phyloP scores from a whole-genome alignment of 768 basidiomycete genomes.

The Hericium erinaceus region DNA sequence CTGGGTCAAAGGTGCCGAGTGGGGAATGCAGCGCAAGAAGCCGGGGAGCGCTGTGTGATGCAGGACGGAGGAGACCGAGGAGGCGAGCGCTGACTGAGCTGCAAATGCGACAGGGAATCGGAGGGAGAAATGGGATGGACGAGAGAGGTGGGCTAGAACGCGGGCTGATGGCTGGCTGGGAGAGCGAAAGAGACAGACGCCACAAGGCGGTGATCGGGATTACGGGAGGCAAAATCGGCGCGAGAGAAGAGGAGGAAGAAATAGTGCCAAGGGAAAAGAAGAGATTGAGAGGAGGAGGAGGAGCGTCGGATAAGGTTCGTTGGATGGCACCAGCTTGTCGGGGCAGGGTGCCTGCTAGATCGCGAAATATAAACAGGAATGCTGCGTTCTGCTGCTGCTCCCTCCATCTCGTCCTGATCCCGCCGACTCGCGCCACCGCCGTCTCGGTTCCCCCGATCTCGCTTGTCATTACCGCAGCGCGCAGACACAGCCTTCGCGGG shows the following conservation, averaged over 20 bases:
- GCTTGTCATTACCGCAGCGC: too few relatives aligned
- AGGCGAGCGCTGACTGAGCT: neutral
- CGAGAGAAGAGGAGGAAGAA: conserved; percentile 29
- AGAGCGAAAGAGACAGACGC: conserved; percentile 11
- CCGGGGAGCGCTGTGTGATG: neutral
- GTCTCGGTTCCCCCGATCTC: too few relatives aligned
- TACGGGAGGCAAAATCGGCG: conserved; percentile 32
- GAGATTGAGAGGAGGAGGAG: conserved; percentile 11
- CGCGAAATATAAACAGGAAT: neutral
- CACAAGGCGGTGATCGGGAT: conserved; percentile 30
- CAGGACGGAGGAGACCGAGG: neutral
- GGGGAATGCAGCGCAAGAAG: neutral
- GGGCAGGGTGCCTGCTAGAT: neutral
- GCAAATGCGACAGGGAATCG: neutral
- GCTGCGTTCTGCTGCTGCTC: conserved; percentile 6
- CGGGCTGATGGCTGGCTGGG: neutral
- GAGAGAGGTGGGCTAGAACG: neutral
- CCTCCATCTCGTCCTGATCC: conserved; percentile 2
- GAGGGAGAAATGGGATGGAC: neutral
- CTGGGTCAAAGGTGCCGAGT: neutral
- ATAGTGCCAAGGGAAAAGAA: conserved; percentile 20
- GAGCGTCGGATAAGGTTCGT: neutral
- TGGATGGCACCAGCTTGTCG: neutral
- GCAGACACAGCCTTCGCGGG: too few relatives aligned
- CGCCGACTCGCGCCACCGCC: neutral